Base-by-base conservation (phyloP, 352 stramenopile genomes). In the Lagenidium giganteum region DNA sequence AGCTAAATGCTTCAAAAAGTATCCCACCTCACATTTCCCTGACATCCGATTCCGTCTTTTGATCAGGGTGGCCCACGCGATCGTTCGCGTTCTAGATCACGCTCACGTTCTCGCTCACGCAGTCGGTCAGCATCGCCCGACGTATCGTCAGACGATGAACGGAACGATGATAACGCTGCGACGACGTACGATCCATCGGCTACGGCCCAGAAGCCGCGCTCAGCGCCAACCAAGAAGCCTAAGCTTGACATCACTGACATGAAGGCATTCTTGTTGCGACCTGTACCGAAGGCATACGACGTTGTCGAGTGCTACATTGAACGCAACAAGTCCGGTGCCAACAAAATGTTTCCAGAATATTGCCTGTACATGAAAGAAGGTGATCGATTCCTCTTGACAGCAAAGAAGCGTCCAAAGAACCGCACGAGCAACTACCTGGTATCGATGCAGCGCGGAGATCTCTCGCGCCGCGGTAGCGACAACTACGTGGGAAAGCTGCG, bases 351-450 rank as follows among this genome's bases (percentile, higher is more conserved):
- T 61, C 86, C 86, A 1, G 84, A 96, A 59, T 96, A 96, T 62
- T 88, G 68, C 27, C 57, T 96, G 44, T 95, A 94, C 63, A 84
- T 95, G 75, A 91, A 97, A 58, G 90, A 98, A 22, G 92, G 87
- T 8, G 88, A 98, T 48, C 83, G 82, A 14, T 99, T 98, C 67
- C 58, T 99, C n/a, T 83, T 98, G 52, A 95, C 88, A 13, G 90
- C 83, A 29, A 98, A 98, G 69, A 98, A 98, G 57, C 75, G 93
- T 11, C 72, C 83, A 7, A 98, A 98, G 54, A 98, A 98, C 61
- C 94, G 91, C 57, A 98, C 95, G 21, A 97, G 85, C 49, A 98
- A 99, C 58, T 99, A 98, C 68, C 61, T 98, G 21, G 85, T 99
- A 35, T 97, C 83, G 7, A 89, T 95, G 69, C 85, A 96, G 51